Evolutionary conservation across 805 yeast genomes (phyloP), one percentile per base, ranked within the genome.

Genomic region (Lipomyces yamadae): DNA sequence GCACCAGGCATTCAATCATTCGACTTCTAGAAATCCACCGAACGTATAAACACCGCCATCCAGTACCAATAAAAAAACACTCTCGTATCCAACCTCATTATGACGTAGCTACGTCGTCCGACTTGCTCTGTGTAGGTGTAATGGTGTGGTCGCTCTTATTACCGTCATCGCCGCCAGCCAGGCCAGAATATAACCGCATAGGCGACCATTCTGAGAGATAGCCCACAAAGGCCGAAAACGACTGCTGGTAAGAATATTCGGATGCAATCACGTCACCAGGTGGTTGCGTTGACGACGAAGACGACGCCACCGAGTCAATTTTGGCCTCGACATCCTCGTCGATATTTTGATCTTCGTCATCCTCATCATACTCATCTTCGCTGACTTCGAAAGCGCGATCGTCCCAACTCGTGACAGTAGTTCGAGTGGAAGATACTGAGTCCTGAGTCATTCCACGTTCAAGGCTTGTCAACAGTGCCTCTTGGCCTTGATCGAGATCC

Each of bases 201-300:
- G 70, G 68, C 39, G 70, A 58, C 70, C 70, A 67, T 33, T 67
- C 70, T 4, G 63, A 30, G 18, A 67, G 10, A 39, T 65, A 67
- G 48, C 52, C 57, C 58, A 37, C 52, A 15, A 62, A 6, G n/a
- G n/a, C 62, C 13, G 61, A 18, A n/a, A 34, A 15, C 13, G 57
- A 58, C 60, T 63, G 66, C 24, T 45, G 33, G 34, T 56, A 61
- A 7, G 63, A 52, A 35, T 50, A 42, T 6, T 42, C 56, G n/a
- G 32, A 45, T 1, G 48, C 59, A 13, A 50, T 45, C 18, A 8
- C 50, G 15, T 59, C 54, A n/a, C 24, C 66, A 8, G 18, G 32
- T n/a, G 29, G 35, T 24, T 24, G 61, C 53, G 13, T 24, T 5
- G 34, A 18, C 32, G 37, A 24, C 48, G 48, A n/a, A 24, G 24